Conservation (phyloP, 192 early-diverging fungal genomes). For the Coemansia sp. region DNA sequence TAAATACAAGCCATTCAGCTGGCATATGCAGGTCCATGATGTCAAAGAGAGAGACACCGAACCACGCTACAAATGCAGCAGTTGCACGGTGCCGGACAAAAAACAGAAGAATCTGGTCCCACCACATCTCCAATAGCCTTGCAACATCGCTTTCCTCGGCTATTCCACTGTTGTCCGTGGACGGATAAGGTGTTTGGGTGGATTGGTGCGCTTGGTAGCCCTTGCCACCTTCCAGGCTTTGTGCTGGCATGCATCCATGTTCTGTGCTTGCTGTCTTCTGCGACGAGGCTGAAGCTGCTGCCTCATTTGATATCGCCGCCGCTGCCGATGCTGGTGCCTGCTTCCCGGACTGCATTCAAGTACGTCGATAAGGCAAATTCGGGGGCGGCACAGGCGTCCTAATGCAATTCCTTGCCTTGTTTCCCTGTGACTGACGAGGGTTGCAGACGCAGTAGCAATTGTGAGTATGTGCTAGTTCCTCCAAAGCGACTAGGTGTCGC, state of each 20-base stretch:
- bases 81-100: constrained; percentile 45
- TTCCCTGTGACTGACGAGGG: not conserved
- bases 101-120: constrained; percentile 36
- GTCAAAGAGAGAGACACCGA: constrained; percentile 41
- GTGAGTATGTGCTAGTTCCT: not conserved
- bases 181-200: not conserved
- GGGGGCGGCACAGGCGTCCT: not conserved
- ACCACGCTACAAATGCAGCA: constrained; percentile 35
- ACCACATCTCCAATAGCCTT: constrained; percentile 25
- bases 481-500: not conserved
- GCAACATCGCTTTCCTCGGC: constrained; percentile 21
- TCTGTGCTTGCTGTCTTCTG: constrained; percentile 1
- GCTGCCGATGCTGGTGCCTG: constrained; percentile 15
- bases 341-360: constrained; percentile 32
- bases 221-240: not conserved
- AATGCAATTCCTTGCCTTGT: not conserved
- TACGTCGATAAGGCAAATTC: not conserved
- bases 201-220: not conserved
- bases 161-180: not conserved
- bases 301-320: not conserved
- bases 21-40: constrained; percentile 42
- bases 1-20: constrained; percentile 54
- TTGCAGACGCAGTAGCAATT: not conserved
- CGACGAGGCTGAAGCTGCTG: not conserved
- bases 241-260: not conserved